Evolutionary conservation across 805 yeast species (phyloP).

Genomic region (Saturnispora besseyi): DNA sequence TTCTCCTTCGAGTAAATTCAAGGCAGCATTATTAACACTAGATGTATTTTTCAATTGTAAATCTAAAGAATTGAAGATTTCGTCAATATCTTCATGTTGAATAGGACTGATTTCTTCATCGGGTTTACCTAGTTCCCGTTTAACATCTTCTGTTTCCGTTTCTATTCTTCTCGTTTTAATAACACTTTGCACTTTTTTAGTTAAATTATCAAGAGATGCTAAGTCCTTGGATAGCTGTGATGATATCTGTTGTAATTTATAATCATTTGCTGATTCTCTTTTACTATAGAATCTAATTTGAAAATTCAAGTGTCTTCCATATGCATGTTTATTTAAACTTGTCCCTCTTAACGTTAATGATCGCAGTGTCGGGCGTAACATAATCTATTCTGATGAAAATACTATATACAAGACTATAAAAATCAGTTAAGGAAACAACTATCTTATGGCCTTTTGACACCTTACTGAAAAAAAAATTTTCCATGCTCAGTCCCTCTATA

Average conservation of each 20-base stretch:
- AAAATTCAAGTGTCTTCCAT: no score
- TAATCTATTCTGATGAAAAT: not conserved
- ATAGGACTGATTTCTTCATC: conserved; percentile 12
- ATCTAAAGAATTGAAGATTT: conserved; percentile 21
- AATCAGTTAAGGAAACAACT: not conserved
- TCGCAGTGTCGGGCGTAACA: not conserved
- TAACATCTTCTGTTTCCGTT: conserved; percentile 11
- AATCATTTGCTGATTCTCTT: not conserved
- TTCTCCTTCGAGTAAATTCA: not conserved
- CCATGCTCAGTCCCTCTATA: no score
- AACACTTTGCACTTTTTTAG: conserved; percentile 22
- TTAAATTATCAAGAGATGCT: conserved; percentile 23
- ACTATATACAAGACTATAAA: not conserved
- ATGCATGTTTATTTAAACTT: not conserved
- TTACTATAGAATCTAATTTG: no score
- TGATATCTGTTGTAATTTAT: conserved; percentile 1
- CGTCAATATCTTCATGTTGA: conserved; percentile 22
- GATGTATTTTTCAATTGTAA: not conserved
- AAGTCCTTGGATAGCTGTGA: conserved; percentile 22
- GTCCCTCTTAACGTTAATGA: not conserved
- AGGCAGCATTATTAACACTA: not conserved
- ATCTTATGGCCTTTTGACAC: not conserved
- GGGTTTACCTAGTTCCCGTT: conserved; percentile 16
- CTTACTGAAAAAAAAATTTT: not conserved
- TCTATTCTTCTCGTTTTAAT: conserved; percentile 18